Evolutionary conservation across 202 grass and related monocot species (phyloP), one percentile per base, ranked within the genome.

Genomic region (Setaria italica): DNA sequence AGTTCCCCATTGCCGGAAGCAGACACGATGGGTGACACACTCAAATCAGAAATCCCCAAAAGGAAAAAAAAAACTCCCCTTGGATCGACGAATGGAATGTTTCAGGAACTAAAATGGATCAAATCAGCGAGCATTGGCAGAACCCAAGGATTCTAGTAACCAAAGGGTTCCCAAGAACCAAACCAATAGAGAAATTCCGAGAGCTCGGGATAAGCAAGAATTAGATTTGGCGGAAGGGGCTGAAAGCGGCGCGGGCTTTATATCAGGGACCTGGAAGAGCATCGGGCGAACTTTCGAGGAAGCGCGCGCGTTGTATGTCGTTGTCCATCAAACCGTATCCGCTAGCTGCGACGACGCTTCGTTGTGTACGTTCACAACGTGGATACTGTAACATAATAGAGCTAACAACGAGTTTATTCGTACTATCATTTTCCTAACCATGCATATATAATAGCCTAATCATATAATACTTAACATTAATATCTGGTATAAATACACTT

Each of bases 1-100:
- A 11, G 66, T 91, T 91, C 78, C 90, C 90, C 90, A 91, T 91
- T 85, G 86, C 86, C 3, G 72, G 76, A 76, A 81, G 30, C 50
- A 34, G 69, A 87, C 17, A n/a, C 10, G 62, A 56, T 7, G 4
- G 46, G 35, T 14, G 17, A 20, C 55, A 42, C 76, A 55, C 73
- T 64, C 64, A 54, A 55, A 88, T 65, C 73, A 83, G 55, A 45
- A 14, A 54, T 60, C 17, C 48, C 16, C 39, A 76, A 50, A 48
- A 5, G 41, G 0, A 7, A 0, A 56, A 16, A 7, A 11, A 7
- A 1, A 32, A 42, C 60, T 9, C 25, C n/a, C 15, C 43, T 42
- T 16, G 71, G 77, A 25, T 25, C 25, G 25, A 63, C 53, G 12
- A 54, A 55, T n/a, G 71, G 51, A 72, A 85, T 74, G 72, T 11